phyloP scores from a whole-genome alignment of 768 basidiomycete species.

The Russula compacta region DNA sequence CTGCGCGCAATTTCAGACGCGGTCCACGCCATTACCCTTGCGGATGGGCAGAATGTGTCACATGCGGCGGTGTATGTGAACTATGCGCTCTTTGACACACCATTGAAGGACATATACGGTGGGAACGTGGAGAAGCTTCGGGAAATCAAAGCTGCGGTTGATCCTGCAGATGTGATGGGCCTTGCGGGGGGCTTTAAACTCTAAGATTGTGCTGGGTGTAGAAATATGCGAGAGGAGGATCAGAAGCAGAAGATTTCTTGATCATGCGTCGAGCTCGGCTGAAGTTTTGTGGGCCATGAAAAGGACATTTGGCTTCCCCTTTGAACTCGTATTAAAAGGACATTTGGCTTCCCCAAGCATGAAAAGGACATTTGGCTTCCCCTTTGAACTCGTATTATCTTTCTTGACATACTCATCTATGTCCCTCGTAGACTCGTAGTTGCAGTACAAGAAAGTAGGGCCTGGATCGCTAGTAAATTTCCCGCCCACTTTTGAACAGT shows the following conservation, averaged over 20 bases:
- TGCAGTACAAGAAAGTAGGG: no score
- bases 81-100: background rate
- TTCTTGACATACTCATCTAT: no score
- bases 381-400: no score
- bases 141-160: background rate
- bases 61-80: background rate
- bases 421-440: no score
- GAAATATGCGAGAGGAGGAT: background rate
- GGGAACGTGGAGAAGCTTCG: background rate
- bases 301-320: no score
- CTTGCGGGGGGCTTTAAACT: slow-evolving; percentile 22
- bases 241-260: background rate
- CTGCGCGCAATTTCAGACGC: slow-evolving; percentile 18
- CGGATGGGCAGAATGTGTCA: slow-evolving; percentile 19
- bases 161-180: slow-evolving; percentile 21
- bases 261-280: background rate
- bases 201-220: background rate
- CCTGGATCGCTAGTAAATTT: no score
- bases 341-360: no score
- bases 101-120: background rate
- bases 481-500: no score
- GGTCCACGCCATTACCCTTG: background rate
- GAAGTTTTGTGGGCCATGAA: no score
- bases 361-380: no score
- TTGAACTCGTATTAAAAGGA: no score